Percentiles rank a stretch among this genome's conserved stretches.
These are phyloP conservation scores for Mycena indigotica DNA, from an alignment of 768 basidiomycete genomes.

Conservation along the genomic window DNA sequence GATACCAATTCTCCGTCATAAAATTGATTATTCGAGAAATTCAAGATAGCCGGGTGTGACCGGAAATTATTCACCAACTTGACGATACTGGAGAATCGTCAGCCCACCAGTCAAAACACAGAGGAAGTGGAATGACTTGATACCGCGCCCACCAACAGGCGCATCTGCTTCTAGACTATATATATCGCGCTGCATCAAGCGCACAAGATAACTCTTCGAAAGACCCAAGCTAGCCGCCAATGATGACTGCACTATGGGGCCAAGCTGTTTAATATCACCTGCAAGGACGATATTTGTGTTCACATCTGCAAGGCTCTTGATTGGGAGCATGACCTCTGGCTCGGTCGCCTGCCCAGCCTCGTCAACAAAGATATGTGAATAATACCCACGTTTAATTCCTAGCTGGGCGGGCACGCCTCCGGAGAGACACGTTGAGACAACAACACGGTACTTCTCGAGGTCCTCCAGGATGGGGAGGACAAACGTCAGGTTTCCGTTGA, in stretches of 20 bases:
- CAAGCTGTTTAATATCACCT: slow-evolving; percentile 65
- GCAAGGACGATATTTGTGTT: slow-evolving; percentile 57
- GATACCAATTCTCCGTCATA: slow-evolving; percentile 53
- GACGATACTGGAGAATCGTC: slow-evolving; percentile 44
- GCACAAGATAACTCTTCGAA: slow-evolving; percentile 51
- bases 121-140: slow-evolving; percentile 33
- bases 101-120: not conserved
- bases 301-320: slow-evolving; percentile 50
- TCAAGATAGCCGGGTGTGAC: slow-evolving; percentile 55
- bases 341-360: slow-evolving; percentile 69
- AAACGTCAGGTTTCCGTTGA: slow-evolving; percentile 46
- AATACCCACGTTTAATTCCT: slow-evolving; percentile 56
- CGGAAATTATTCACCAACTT: slow-evolving; percentile 63
- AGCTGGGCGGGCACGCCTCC: slow-evolving; percentile 50
- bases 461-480: slow-evolving; percentile 44
- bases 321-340: slow-evolving; percentile 56
- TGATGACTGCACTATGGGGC: slow-evolving; percentile 55
- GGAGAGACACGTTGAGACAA: slow-evolving; percentile 61
- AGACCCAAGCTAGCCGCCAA: slow-evolving; percentile 53
- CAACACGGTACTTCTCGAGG: slow-evolving; percentile 48
- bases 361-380: slow-evolving; percentile 62
- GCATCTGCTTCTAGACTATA: slow-evolving; percentile 36
- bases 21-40: slow-evolving; percentile 60
- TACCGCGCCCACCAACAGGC: slow-evolving; percentile 34
- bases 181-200: slow-evolving; percentile 46